These are phyloP conservation scores for Gossypium stocksii DNA, from an alignment of 345 rosid species.

Conservation along the genomic window DNA sequence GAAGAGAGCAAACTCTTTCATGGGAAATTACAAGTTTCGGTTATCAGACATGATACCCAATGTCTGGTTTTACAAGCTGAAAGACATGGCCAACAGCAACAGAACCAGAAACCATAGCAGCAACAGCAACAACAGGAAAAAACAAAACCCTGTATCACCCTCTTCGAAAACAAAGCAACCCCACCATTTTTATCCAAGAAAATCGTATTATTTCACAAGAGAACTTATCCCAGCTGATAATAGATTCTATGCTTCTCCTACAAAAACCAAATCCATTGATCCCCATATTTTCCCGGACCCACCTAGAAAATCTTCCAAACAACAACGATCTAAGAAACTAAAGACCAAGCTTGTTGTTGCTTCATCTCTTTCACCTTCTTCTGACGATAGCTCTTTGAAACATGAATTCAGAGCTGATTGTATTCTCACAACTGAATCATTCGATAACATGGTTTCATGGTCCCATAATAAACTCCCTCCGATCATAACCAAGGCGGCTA, in stretches of 20 bases:
- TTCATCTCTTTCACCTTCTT: conserved; percentile 22
- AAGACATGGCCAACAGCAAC: conserved; percentile 37
- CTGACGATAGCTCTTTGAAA: conserved; percentile 25
- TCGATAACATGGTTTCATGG: neutral
- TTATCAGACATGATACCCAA: conserved; percentile 80
- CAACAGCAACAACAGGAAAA: conserved; percentile 14
- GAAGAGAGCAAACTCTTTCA: conserved; percentile 7
- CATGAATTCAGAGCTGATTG: conserved; percentile 66
- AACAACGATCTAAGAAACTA: conserved; percentile 16
- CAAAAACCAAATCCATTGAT: conserved; percentile 4
- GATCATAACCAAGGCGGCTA: conserved; percentile 24
- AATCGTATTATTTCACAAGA: conserved; percentile 59
- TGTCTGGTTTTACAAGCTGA: conserved; percentile 85
- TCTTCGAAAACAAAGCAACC: conserved; percentile 20
- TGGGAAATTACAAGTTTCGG: conserved; percentile 75
- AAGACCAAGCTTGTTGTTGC: conserved; percentile 25
- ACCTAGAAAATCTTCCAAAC: conserved; percentile 39
- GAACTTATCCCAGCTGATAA: conserved; percentile 29
- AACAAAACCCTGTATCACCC: conserved; percentile 17
- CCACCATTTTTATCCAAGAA: conserved; percentile 39
- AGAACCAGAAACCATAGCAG: conserved; percentile 21
- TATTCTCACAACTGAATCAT: conserved; percentile 37
- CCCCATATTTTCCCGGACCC: conserved; percentile 22
- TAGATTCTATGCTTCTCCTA: conserved; percentile 18
- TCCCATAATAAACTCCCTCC: conserved; percentile 44